These are phyloP conservation scores for Solanum ahanhuiri DNA, from an alignment of 257 asterid genomes.

Conservation along the genomic window DNA sequence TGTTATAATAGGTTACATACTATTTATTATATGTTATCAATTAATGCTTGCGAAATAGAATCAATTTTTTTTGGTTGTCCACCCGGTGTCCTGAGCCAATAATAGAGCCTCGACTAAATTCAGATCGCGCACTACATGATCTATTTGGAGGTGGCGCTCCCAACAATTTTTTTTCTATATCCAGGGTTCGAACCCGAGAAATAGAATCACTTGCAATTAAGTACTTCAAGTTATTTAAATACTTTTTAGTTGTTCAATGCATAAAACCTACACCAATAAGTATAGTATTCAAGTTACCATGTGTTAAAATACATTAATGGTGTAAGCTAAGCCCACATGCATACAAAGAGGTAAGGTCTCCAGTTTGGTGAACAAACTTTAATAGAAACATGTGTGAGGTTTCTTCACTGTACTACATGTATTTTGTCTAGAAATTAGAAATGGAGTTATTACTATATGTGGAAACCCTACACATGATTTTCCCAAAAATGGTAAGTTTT, in stretches of 20 bases:
- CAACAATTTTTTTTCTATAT: too few relatives aligned
- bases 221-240: not conserved
- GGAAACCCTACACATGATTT: constrained; percentile 2
- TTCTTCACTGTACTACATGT: not conserved
- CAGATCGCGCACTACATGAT: too few relatives aligned
- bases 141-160: too few relatives aligned
- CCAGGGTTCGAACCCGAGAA: too few relatives aligned
- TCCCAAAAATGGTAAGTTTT: not conserved
- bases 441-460: not conserved
- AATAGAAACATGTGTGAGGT: not conserved
- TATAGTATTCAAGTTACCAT: not conserved
- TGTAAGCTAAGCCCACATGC: not conserved
- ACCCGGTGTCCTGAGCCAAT: too few relatives aligned
- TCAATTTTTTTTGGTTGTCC: too few relatives aligned
- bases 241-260: not conserved
- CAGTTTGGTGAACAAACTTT: constrained; percentile 4
- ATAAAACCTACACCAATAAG: not conserved
- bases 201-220: not conserved
- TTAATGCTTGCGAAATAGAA: not conserved
- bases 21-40: too few relatives aligned
- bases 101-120: too few relatives aligned
- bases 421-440: not conserved
- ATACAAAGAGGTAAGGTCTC: constrained; percentile 15
- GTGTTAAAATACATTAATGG: not conserved
- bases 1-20: not conserved